These are phyloP conservation scores for Scutellaria baicalensis DNA, from an alignment of 257 asterid species.

Conservation along the genomic window DNA sequence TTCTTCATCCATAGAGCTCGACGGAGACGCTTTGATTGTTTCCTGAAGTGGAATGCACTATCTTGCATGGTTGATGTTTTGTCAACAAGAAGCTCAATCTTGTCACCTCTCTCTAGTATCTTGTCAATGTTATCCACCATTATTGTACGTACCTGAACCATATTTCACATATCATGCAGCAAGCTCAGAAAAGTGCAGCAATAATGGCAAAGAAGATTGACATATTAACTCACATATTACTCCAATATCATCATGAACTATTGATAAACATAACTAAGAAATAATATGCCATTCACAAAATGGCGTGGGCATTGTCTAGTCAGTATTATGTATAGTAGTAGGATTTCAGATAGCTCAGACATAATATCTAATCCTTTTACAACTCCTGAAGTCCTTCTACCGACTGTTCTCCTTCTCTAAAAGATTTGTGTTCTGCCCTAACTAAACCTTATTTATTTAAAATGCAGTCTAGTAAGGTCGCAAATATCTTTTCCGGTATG, in stretches of 20 bases:
- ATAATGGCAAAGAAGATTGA: neutral
- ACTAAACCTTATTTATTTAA: neutral
- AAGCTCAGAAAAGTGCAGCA: neutral
- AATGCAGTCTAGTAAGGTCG: neutral
- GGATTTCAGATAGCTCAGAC: neutral
- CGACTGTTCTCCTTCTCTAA: neutral
- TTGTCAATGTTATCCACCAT: slow-evolving; percentile 99
- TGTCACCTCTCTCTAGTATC: slow-evolving; percentile 94
- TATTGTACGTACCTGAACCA: slow-evolving; percentile 78
- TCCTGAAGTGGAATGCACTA: slow-evolving; percentile 91
- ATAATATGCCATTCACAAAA: neutral
- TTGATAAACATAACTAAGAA: neutral
- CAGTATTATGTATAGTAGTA: neutral
- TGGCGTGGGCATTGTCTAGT: neutral
- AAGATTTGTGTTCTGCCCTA: neutral
- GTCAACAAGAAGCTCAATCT: slow-evolving; percentile 95
- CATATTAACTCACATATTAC: neutral
- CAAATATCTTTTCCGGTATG: neutral
- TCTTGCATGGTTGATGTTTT: slow-evolving; percentile 99
- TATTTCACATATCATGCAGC: slow-evolving; percentile 3
- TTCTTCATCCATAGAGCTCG: slow-evolving; percentile 98
- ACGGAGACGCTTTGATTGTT: slow-evolving; percentile 93
- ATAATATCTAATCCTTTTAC: no score
- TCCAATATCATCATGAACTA: neutral
- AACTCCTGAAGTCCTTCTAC: neutral